phyloP scores from a whole-genome alignment of 2,329 filamentous ascomycete species.

The Pseudogymnoascus sp. region DNA sequence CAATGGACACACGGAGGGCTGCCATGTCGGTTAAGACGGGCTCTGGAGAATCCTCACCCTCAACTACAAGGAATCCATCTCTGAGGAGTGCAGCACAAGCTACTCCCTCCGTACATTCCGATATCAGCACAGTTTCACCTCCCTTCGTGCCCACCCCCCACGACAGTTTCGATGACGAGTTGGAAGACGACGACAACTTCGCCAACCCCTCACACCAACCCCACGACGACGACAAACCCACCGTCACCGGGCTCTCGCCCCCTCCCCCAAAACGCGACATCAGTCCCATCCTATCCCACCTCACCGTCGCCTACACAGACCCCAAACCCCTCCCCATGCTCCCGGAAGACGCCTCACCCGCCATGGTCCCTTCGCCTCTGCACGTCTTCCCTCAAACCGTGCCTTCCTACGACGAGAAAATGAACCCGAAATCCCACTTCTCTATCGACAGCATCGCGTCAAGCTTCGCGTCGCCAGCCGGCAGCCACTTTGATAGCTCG shows the following conservation, averaged over 20 bases:
- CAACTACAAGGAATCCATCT: background rate
- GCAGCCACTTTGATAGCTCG: conserved; percentile 20
- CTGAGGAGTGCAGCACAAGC: background rate
- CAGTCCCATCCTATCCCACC: background rate
- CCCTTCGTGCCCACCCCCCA: conserved; percentile 33
- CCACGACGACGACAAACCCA: conserved; percentile 17
- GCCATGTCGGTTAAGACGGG: background rate
- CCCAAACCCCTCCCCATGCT: conserved; percentile 25
- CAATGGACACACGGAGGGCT: background rate
- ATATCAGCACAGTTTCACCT: background rate
- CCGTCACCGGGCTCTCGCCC: conserved; percentile 24
- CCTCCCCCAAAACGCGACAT: conserved; percentile 14
- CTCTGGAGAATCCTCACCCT: background rate
- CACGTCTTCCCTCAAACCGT: conserved; percentile 10
- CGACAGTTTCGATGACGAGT: conserved; percentile 38
- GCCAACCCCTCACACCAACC: conserved; percentile 31
- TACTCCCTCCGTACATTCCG: background rate
- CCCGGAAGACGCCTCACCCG: conserved; percentile 15
- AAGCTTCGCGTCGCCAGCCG: conserved; percentile 20
- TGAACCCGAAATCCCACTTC: conserved; percentile 21
- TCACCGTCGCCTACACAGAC: conserved; percentile 12
- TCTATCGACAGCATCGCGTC: conserved; percentile 25
- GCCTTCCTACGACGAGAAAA: conserved; percentile 10
- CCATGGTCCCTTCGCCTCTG: conserved; percentile 15
- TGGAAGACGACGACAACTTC: conserved; percentile 55